Evolutionary conservation across 2,329 filamentous ascomycete genomes (phyloP).

Genomic region (Neofusicoccum sp.): DNA sequence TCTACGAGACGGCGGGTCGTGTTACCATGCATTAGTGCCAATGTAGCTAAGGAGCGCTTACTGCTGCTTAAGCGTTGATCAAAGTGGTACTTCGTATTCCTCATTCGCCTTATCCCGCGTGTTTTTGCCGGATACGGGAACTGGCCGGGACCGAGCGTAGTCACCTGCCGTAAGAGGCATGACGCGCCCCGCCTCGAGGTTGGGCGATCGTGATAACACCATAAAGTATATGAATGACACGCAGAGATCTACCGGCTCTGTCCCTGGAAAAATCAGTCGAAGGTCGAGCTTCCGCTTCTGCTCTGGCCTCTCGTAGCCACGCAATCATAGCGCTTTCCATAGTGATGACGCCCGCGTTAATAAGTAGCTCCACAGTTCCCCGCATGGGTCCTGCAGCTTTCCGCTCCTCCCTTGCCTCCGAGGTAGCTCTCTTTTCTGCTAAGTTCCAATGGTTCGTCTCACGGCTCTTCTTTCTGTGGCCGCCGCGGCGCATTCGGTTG

Average conservation of each 20-base stretch:
- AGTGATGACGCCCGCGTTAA: not conserved
- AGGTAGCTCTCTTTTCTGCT: not conserved
- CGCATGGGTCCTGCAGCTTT: not conserved
- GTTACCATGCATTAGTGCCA: not conserved
- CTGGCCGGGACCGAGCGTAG: not conserved
- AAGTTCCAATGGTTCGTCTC: not conserved
- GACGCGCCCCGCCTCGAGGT: not conserved
- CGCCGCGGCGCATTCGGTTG: constrained; percentile 31
- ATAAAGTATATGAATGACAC: not conserved
- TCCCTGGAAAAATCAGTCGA: not conserved
- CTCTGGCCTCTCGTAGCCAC: not conserved
- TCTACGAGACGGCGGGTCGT: not conserved
- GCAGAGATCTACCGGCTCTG: not conserved
- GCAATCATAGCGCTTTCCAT: not conserved
- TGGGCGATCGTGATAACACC: not conserved
- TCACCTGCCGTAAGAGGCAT: not conserved
- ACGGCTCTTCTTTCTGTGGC: constrained; percentile 31
- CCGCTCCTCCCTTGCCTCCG: not conserved
- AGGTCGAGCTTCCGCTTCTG: not conserved
- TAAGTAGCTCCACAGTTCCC: not conserved
- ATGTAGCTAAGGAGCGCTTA: not conserved
- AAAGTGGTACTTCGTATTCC: not conserved
- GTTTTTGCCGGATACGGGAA: not conserved
- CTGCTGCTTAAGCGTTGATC: not conserved
- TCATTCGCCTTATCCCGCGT: not conserved